A percentile compares a stretch with the other conserved stretches of the same genome.
Evolutionary conservation across 129 eudicot genomes (phyloP).

Genomic region (Flaveria ramosissima): DNA sequence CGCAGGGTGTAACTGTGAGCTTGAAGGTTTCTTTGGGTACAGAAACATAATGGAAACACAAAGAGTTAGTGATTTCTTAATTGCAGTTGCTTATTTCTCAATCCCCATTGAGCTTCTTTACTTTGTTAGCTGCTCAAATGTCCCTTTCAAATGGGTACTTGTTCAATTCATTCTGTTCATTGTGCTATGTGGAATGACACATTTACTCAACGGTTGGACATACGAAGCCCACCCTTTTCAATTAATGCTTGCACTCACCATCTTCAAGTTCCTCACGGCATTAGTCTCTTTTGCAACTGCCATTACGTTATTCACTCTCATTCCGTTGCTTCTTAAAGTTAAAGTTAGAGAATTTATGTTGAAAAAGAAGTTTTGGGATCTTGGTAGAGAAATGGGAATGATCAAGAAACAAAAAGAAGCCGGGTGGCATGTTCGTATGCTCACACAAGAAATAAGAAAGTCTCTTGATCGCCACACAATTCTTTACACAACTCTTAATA

Average conservation of each 20-base stretch:
- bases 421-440: slow-evolving; percentile 82
- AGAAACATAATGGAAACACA: slow-evolving; percentile 60
- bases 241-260: slow-evolving; percentile 71
- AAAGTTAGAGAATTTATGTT: slow-evolving; percentile 82
- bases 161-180: slow-evolving; percentile 76
- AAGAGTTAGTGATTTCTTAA: slow-evolving; percentile 76
- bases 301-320: slow-evolving; percentile 65
- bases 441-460: slow-evolving; percentile 78
- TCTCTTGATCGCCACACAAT: slow-evolving; percentile 79
- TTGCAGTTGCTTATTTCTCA: slow-evolving; percentile 86
- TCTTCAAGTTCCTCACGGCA: slow-evolving; percentile 82
- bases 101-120: slow-evolving; percentile 84
- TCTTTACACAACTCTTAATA: slow-evolving; percentile 72
- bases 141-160: slow-evolving; percentile 91
- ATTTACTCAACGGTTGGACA: slow-evolving; percentile 83
- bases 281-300: slow-evolving; percentile 84
- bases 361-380: slow-evolving; percentile 72
- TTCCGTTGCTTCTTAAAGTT: slow-evolving; percentile 74
- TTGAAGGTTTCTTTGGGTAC: slow-evolving; percentile 69
- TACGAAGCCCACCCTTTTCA: slow-evolving; percentile 78
- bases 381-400: slow-evolving; percentile 78
- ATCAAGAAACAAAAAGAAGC: slow-evolving; percentile 72
- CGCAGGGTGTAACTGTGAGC: slow-evolving; percentile 59
- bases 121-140: slow-evolving; percentile 80
- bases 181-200: slow-evolving; percentile 92